phyloP scores from a whole-genome alignment of 2,329 filamentous ascomycete species.

The Penicillium thymicola region DNA sequence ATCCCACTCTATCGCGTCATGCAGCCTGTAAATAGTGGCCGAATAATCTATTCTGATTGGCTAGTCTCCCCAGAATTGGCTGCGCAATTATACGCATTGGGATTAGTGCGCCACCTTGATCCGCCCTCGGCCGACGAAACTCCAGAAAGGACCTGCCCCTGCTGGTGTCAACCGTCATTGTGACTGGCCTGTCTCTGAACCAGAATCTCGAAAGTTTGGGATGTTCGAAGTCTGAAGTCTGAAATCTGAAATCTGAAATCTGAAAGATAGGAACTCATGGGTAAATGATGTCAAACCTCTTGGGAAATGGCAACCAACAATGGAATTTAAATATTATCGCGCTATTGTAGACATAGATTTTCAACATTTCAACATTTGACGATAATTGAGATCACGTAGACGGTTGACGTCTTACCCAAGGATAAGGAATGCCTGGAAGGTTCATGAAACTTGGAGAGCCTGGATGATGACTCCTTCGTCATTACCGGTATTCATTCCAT shows the following conservation, averaged over 20 bases:
- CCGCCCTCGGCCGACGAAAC: constrained; percentile 24
- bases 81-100: constrained; percentile 23
- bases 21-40: constrained; percentile 31
- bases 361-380: background rate
- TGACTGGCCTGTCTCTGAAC: constrained; percentile 4
- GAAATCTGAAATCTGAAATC: background rate
- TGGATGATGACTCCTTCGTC: constrained; percentile 4
- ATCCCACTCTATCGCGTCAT: constrained; percentile 33
- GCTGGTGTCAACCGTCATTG: constrained; percentile 8
- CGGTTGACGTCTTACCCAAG: constrained; percentile 15
- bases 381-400: constrained; percentile 4
- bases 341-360: background rate
- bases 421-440: constrained; percentile 29
- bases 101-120: constrained; percentile 32
- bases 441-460: constrained; percentile 23
- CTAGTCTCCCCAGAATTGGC: constrained; percentile 19
- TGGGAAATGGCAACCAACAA: background rate
- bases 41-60: constrained; percentile 23
- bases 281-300: background rate
- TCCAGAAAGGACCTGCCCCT: constrained; percentile 7
- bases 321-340: background rate
- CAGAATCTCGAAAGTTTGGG: background rate
- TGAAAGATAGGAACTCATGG: background rate
- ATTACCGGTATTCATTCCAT: constrained; percentile 11
- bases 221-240: background rate